These are phyloP conservation scores for Astrephomene gubernaculifera DNA, from an alignment of 139 green algal genomes.

Conservation along the genomic window DNA sequence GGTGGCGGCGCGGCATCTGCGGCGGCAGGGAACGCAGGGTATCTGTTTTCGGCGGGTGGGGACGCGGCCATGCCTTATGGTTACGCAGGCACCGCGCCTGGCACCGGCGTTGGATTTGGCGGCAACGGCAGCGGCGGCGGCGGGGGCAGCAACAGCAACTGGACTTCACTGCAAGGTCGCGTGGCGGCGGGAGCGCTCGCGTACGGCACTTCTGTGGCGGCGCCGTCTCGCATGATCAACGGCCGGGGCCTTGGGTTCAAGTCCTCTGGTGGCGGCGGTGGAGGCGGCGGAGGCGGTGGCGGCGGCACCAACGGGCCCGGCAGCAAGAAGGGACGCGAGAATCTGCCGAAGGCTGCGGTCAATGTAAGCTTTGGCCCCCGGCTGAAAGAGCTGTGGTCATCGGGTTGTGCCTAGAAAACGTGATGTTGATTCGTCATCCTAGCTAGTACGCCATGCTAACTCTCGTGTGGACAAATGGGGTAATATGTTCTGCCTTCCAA, in stretches of 20 bases:
- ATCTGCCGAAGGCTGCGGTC: slow-evolving; percentile 37
- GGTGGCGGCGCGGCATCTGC: background rate
- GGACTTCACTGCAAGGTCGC: slow-evolving; percentile 31
- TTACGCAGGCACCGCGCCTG: background rate
- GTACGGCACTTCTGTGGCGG: slow-evolving; percentile 37
- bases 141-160: slow-evolving; percentile 13
- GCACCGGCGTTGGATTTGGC: background rate
- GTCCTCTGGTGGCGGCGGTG: slow-evolving; percentile 4
- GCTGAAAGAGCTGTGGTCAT: no score
- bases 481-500: no score
- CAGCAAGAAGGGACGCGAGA: slow-evolving; percentile 51
- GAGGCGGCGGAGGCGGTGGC: background rate
- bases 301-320: background rate
- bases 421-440: no score
- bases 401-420: no score
- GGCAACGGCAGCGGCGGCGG: background rate
- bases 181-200: slow-evolving; percentile 26
- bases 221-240: slow-evolving; percentile 41
- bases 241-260: slow-evolving; percentile 29
- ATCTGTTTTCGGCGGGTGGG: background rate
- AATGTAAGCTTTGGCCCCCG: no score
- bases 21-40: background rate
- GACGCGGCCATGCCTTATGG: background rate
- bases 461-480: no score
- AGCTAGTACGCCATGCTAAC: no score